Base-by-base conservation (phyloP, 1,139 yeast species). In the Blastobotrys buckinghamii region DNA sequence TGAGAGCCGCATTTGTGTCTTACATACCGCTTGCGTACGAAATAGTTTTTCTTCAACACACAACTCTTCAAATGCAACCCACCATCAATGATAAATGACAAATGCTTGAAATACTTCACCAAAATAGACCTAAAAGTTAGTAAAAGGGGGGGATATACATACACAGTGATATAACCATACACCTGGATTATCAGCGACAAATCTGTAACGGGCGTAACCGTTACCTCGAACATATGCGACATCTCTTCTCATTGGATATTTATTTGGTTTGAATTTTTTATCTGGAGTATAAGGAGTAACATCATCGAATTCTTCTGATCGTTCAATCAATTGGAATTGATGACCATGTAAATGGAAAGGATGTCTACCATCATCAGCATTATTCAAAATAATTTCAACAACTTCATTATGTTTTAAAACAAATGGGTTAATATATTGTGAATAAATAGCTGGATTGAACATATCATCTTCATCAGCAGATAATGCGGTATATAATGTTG, bases 321-420 rank as follows among this genome's bases (percentile, higher is more conserved):
- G 76, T 43, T 73, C 75, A 54, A 84, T 62, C 41, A 83, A 69
- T 67, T 85, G 94, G 78, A 84, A 85, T 37, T 63, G 74, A 63
- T 84, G 94, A 1, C 95, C 95, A 68, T 85, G 95, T 61, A 85
- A 72, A 70, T 85, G 94, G 82, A 85, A 85, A n/a, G 95, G 94
- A 70, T 85, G 95, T 58, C 75, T 80, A 59, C 94, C 94, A 6
- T 84, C 76, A 64, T 85, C 94, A 57, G 68, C 68, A 64, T 83
- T 84, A 70, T 84, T 84, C 42, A 85, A 60, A 13, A 82, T 80
- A 55, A 85, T 75, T 57, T 85, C 88, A 19, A 84, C 71, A 66
- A 60, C 57, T 75, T 71, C 61, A 81, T 80, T 82, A 58, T 82
- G 78, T 56, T 82, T 81, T 52, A 89, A 67, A 10, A 90, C 83